Conservation (phyloP, 2,329 filamentous ascomycete species). For the Emmonsiellopsis sp. region DNA sequence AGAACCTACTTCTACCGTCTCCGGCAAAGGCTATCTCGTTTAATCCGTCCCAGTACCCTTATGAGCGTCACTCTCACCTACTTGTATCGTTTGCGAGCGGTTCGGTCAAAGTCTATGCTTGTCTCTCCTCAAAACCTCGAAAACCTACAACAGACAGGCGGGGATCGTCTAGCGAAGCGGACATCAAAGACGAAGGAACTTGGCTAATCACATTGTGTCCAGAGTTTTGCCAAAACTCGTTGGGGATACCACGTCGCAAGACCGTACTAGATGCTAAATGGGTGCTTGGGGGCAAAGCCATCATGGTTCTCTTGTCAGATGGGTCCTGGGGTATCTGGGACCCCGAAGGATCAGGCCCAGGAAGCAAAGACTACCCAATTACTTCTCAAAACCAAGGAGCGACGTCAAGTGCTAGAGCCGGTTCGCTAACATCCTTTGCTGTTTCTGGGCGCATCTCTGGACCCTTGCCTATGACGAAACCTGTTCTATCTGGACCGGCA, state of each 20-base stretch:
- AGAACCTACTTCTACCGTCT: constrained; percentile 39
- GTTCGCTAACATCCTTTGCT: constrained; percentile 33
- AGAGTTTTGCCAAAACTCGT: constrained; percentile 27
- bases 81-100: constrained; percentile 48
- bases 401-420: constrained; percentile 31
- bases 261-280: constrained; percentile 37
- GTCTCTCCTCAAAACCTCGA: constrained; percentile 31
- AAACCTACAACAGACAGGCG: constrained; percentile 21
- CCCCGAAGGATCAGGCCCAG: constrained; percentile 36
- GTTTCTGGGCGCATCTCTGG: constrained; percentile 32
- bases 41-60: constrained; percentile 45
- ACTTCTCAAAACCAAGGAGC: constrained; percentile 30
- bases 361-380: constrained; percentile 24
- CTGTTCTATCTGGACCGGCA: constrained; percentile 17
- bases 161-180: constrained; percentile 22
- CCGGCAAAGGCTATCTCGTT: constrained; percentile 45
- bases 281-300: constrained; percentile 36
- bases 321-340: constrained; percentile 44
- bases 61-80: constrained; percentile 44
- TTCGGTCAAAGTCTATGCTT: constrained; percentile 49
- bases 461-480: constrained; percentile 15
- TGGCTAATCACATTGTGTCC: constrained; percentile 36
- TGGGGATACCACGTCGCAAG: constrained; percentile 28
- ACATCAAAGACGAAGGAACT: constrained; percentile 27
- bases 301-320: constrained; percentile 38